Conservation (phyloP, 2,329 filamentous ascomycete genomes). For the Claviceps purpurea region DNA sequence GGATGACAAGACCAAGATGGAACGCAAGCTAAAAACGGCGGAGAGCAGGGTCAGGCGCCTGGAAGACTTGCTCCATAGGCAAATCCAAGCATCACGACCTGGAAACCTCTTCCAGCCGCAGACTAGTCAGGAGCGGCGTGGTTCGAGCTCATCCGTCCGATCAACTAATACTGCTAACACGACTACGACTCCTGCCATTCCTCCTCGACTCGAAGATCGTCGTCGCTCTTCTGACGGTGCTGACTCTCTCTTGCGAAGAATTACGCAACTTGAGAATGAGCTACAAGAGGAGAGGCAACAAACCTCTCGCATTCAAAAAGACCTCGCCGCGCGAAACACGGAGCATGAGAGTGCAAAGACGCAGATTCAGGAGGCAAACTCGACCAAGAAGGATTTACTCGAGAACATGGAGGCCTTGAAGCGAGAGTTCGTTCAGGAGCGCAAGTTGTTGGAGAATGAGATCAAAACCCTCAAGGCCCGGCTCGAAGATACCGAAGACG, state of each 20-base stretch:
- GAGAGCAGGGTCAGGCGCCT: conserved; percentile 82
- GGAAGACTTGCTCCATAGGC: conserved; percentile 83
- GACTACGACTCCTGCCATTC: background rate
- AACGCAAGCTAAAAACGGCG: conserved; percentile 65
- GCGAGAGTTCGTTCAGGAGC: conserved; percentile 73
- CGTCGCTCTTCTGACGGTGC: conserved; percentile 32
- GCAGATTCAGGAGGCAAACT: conserved; percentile 73
- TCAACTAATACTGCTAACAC: conserved; percentile 16
- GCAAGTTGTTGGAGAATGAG: conserved; percentile 70
- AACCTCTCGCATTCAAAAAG: conserved; percentile 53
- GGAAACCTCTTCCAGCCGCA: conserved; percentile 42
- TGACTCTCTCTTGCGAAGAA: conserved; percentile 32
- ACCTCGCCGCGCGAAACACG: conserved; percentile 44
- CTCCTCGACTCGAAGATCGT: conserved; percentile 25
- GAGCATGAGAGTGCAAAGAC: conserved; percentile 49
- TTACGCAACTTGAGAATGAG: conserved; percentile 62
- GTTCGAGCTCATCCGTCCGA: conserved; percentile 35
- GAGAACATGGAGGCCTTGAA: conserved; percentile 90
- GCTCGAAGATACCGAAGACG: conserved; percentile 82
- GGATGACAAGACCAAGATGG: conserved; percentile 65
- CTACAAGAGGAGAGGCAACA: conserved; percentile 60
- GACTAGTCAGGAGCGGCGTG: conserved; percentile 33
- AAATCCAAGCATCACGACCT: conserved; percentile 46
- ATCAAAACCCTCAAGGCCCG: conserved; percentile 62
- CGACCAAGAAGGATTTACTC: conserved; percentile 86